Conservation (phyloP, 2,329 filamentous ascomycete species). For the Coniochaeta sp. region DNA sequence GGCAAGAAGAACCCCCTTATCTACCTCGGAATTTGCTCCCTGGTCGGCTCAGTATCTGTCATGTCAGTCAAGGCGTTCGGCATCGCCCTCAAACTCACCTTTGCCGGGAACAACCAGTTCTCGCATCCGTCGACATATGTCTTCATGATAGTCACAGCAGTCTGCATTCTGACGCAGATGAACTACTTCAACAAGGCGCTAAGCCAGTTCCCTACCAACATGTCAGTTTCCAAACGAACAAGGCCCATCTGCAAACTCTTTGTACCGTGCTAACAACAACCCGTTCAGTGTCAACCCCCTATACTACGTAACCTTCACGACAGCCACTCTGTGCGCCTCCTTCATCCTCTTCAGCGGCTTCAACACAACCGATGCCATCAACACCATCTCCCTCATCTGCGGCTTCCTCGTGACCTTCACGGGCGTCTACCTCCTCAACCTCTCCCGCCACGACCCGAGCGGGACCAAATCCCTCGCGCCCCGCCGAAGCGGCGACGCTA, state of each 20-base stretch:
- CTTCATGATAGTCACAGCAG: conserved; percentile 84
- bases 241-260: neutral
- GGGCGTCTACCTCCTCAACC: conserved; percentile 89
- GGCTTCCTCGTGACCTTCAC: conserved; percentile 94
- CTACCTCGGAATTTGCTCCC: conserved; percentile 96
- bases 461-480: conserved; percentile 60
- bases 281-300: conserved; percentile 77
- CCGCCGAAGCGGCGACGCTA: conserved; percentile 59
- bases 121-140: conserved; percentile 92
- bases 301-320: conserved; percentile 97
- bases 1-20: conserved; percentile 95
- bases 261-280: conserved; percentile 17
- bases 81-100: conserved; percentile 91
- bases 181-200: conserved; percentile 99
- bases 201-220: conserved; percentile 93
- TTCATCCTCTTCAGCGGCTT: conserved; percentile 96
- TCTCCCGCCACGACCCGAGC: conserved; percentile 87
- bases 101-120: conserved; percentile 92
- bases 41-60: conserved; percentile 92
- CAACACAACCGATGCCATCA: conserved; percentile 87
- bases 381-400: conserved; percentile 84
- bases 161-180: conserved; percentile 98
- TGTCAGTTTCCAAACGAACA: conserved; percentile 55
- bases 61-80: conserved; percentile 99
- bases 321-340: conserved; percentile 84